phyloP scores from a whole-genome alignment of 148 eudicot genomes.

The Camellia japonica region DNA sequence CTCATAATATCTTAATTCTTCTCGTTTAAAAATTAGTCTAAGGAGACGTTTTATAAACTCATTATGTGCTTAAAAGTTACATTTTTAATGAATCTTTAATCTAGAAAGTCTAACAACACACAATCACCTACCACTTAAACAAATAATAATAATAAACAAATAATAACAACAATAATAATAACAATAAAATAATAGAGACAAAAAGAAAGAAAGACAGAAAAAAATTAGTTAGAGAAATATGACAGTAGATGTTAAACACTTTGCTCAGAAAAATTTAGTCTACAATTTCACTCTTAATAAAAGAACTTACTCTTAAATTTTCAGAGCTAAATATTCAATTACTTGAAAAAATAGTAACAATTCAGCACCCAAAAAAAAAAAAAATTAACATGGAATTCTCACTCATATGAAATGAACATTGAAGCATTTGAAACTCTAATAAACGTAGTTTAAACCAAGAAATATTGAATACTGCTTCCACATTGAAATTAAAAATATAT shows the following conservation, averaged over 20 bases:
- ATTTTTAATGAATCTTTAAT: not conserved
- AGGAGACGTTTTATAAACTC: not conserved
- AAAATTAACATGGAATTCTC: not conserved
- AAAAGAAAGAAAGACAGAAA: not conserved
- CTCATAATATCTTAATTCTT: too few relatives aligned
- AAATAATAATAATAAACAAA: not conserved
- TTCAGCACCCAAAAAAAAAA: not conserved
- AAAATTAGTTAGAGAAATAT: not conserved
- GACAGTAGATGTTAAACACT: not conserved
- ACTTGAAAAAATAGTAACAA: not conserved
- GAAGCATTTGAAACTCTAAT: conserved; percentile 3
- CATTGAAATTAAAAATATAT: not conserved
- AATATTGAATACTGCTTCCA: not conserved
- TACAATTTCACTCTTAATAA: not conserved
- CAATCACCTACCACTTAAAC: not conserved
- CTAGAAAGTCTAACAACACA: not conserved
- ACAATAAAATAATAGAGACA: not conserved
- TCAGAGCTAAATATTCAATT: not conserved
- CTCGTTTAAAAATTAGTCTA: not conserved
- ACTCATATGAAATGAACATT: not conserved
- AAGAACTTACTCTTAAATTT: not conserved
- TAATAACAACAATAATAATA: not conserved
- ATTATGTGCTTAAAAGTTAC: not conserved
- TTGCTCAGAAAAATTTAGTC: not conserved
- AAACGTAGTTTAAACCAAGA: not conserved